Evolutionary conservation across 805 yeast genomes (phyloP), one percentile per base, ranked within the genome.

Genomic region (Yarrowia phangngaensis): DNA sequence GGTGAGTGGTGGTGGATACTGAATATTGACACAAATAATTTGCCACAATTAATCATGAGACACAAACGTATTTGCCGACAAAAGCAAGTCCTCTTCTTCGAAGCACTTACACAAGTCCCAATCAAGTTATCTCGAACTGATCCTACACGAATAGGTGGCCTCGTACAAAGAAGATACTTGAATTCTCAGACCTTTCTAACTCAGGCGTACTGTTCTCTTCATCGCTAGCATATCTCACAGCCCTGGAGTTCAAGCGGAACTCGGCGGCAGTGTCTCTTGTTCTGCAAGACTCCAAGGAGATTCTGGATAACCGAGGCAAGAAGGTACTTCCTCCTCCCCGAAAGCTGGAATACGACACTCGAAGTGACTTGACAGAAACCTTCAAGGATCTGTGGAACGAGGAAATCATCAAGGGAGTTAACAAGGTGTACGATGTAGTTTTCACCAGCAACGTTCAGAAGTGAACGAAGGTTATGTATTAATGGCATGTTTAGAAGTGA

Each of bases 351-450:
- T 77, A 77, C 51, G 64, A 69, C 51, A 66, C 72, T 20, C 71
- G 84, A 22, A 64, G 69, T 8, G 61, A 66, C 17, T 53, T 78
- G 23, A 58, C 58, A 8, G 88, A 85, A 62, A 80, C 88, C 0
- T 69, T 75, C 53, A 82, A 80, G 55, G 94, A 84, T 58, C 70
- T 84, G 31, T 84, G 95, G 95, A 81, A 84, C 60, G 79, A 76
- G 34, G 89, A 83, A 60, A 73, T 84, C 48, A 71, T 82, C 51
- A 70, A 68, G 33, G 73, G 75, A 52, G 84, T 80, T 16, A 78
- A 78, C 55, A 80, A 83, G 76, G 56, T 82, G 27, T 38, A 38
- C 16, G 45, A 38, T 19, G 19, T 38, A 8, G 19, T 38, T 13
- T 38, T 38, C 45, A 27, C 17, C 23, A 26, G 32, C 45, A 38